phyloP scores from a whole-genome alignment of 805 yeast species.

The Candida dajiaensis region DNA sequence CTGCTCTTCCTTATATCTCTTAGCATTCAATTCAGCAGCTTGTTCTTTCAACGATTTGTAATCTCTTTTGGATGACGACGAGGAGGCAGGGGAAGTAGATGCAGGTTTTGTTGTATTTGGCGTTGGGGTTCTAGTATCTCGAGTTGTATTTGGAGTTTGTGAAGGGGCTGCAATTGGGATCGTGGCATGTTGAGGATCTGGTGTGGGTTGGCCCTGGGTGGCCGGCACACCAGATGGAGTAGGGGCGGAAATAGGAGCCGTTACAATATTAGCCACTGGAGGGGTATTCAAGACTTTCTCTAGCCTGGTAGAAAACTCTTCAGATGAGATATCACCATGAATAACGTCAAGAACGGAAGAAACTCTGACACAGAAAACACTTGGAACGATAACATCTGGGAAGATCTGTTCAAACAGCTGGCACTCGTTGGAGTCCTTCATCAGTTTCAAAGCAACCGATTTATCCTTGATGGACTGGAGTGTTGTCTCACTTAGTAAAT shows the following conservation, averaged over 20 bases:
- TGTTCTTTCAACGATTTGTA: conserved; percentile 32
- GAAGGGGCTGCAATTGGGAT: conserved; percentile 5
- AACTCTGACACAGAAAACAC: conserved; percentile 46
- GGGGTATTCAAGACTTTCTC: conserved; percentile 9
- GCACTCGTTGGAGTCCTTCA: conserved; percentile 38
- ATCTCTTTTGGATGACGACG: conserved; percentile 7
- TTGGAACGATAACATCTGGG: conserved; percentile 45
- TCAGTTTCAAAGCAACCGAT: conserved; percentile 37
- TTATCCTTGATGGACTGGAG: conserved; percentile 18
- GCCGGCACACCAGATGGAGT: background rate
- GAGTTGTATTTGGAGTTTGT: conserved; percentile 1
- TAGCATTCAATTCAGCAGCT: conserved; percentile 33
- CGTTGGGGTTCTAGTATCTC: conserved; percentile 1
- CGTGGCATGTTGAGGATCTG: background rate
- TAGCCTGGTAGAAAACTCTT: conserved; percentile 25
- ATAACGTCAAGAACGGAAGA: conserved; percentile 42
- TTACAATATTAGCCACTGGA: too few relatives aligned
- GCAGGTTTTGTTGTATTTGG: conserved; percentile 5
- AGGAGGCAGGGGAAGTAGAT: conserved; percentile 9
- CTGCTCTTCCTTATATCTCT: conserved; percentile 33
- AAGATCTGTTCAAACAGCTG: conserved; percentile 49
- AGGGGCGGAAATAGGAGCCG: background rate
- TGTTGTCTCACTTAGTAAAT: conserved; percentile 10
- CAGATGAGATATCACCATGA: conserved; percentile 26
- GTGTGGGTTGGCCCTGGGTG: background rate